Base-by-base conservation (phyloP, 768 basidiomycete genomes). In the Phylloporus arenicola region DNA sequence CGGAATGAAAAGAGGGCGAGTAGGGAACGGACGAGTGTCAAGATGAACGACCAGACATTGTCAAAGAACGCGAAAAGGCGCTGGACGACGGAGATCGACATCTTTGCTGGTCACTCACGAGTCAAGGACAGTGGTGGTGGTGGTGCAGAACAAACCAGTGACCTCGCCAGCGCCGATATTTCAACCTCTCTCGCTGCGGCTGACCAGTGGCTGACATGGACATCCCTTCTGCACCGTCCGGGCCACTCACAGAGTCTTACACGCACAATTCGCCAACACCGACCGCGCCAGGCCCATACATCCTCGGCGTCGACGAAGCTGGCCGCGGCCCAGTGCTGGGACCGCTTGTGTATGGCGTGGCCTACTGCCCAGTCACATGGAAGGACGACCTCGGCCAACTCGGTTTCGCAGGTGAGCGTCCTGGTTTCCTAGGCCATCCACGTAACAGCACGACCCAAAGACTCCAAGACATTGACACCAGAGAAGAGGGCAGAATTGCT, bases 281-380 rank as follows among this genome's bases (percentile, higher is more conserved):
- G 2, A 84, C 83, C 0, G 77, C 82, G 1, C 50, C 67, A 1
- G 90, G 90, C 0, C 86, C 88, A 0, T 96, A 94, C 71, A 90
- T 97, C 43, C 84, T 99, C 44, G 96, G 96, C 20, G 93, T 99
- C n/a, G 96, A 99, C 67, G 96, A 99, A 66, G 96, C 96, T 0
- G 96, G 96, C 0, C 77, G 96, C 48, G 96, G 96, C 0, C 96
- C 95, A 19, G 95, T 95, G 2, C 74, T 99, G 0, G 95, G 94
- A 1, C 96, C 96, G 0, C 79, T 98, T 52, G 96, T 99, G 0
- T 98, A 99, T 61, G 95, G 89, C 7, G 83, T 95, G 22, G 94
- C 96, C 0, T 97, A 92, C 62, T 98, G 95, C 60, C 89, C 92
- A 3, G 75, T 75, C 4, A 74, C 83, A 20, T 97, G 89, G 69